Percentiles rank a stretch among this genome's conserved stretches.
These are phyloP conservation scores for Mucor lusitanicus DNA, from an alignment of 371 early-diverging fungal genomes.

Conservation along the genomic window DNA sequence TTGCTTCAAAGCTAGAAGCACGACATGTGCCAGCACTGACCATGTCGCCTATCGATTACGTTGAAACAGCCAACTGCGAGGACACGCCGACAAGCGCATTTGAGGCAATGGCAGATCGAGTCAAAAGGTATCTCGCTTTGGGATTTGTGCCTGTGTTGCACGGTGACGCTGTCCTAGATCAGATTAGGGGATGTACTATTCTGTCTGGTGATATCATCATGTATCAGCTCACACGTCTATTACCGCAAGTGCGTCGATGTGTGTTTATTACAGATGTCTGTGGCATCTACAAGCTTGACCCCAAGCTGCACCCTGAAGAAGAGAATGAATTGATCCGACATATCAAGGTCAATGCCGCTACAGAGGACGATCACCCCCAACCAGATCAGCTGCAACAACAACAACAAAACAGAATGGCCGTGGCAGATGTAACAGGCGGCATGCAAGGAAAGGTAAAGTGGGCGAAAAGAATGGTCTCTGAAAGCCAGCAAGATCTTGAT, in stretches of 20 bases:
- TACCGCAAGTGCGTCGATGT: conserved; percentile 37
- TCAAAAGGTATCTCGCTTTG: conserved; percentile 23
- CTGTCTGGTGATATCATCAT: conserved; percentile 52
- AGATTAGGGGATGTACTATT: conserved; percentile 41
- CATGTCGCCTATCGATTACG: conserved; percentile 43
- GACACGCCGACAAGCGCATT: conserved; percentile 19
- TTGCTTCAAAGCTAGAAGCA: conserved; percentile 25
- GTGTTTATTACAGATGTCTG: conserved; percentile 53
- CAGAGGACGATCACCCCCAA: not conserved
- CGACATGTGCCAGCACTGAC: conserved; percentile 36
- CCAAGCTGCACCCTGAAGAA: conserved; percentile 20
- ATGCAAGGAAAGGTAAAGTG: conserved; percentile 49
- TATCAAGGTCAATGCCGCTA: not conserved
- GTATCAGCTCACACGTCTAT: conserved; percentile 30
- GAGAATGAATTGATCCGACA: conserved; percentile 5
- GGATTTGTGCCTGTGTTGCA: conserved; percentile 51
- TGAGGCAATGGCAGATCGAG: conserved; percentile 15
- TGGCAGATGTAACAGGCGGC: conserved; percentile 50
- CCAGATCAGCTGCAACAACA: not conserved
- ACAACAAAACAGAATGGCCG: not conserved
- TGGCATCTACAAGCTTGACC: conserved; percentile 47
- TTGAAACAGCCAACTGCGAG: conserved; percentile 30
- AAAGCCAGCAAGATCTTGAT: conserved; percentile 22
- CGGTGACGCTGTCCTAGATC: conserved; percentile 52
- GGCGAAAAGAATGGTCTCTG: conserved; percentile 36